A percentile compares a stretch with the other conserved stretches of the same genome.
phyloP scores from a whole-genome alignment of 805 yeast genomes.

The Wickerhamiella galacta region DNA sequence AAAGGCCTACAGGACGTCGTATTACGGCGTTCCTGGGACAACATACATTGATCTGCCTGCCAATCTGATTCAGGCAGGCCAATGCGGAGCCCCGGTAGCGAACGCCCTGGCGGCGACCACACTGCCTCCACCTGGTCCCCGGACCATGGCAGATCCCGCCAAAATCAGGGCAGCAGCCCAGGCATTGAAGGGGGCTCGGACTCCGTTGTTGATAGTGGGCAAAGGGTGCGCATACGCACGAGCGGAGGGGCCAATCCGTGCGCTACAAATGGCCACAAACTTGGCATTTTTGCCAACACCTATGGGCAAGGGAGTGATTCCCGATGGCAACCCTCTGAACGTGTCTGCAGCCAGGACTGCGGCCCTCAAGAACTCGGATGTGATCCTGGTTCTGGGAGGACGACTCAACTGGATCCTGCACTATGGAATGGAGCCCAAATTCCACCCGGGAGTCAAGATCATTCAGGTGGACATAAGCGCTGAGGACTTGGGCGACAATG shows the following conservation, averaged over 20 bases:
- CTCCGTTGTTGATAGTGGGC: slow-evolving; percentile 44
- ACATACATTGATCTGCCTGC: slow-evolving; percentile 54
- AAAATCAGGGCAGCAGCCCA: slow-evolving; percentile 25
- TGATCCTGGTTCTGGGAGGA: slow-evolving; percentile 45
- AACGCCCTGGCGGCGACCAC: slow-evolving; percentile 3
- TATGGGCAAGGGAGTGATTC: slow-evolving; percentile 59
- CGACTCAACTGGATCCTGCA: slow-evolving; percentile 62
- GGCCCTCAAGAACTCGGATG: slow-evolving; percentile 42
- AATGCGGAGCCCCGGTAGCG: background rate
- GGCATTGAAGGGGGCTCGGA: slow-evolving; percentile 23
- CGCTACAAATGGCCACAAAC: slow-evolving; percentile 27
- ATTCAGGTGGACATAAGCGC: slow-evolving; percentile 40
- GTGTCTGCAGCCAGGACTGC: slow-evolving; percentile 47
- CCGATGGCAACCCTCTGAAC: slow-evolving; percentile 32
- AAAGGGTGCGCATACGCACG: slow-evolving; percentile 43
- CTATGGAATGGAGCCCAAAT: slow-evolving; percentile 44
- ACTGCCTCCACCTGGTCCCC: slow-evolving; percentile 23
- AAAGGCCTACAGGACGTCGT: slow-evolving; percentile 30
- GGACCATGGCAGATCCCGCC: slow-evolving; percentile 23
- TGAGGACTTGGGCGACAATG: slow-evolving; percentile 36
- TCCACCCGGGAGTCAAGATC: slow-evolving; percentile 28
- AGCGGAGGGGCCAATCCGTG: slow-evolving; percentile 26
- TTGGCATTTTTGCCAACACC: slow-evolving; percentile 57
- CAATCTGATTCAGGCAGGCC: slow-evolving; percentile 30
- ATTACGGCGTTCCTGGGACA: slow-evolving; percentile 41